Conservation (phyloP, 495 filamentous ascomycete genomes). For the Xylaria scruposa region DNA sequence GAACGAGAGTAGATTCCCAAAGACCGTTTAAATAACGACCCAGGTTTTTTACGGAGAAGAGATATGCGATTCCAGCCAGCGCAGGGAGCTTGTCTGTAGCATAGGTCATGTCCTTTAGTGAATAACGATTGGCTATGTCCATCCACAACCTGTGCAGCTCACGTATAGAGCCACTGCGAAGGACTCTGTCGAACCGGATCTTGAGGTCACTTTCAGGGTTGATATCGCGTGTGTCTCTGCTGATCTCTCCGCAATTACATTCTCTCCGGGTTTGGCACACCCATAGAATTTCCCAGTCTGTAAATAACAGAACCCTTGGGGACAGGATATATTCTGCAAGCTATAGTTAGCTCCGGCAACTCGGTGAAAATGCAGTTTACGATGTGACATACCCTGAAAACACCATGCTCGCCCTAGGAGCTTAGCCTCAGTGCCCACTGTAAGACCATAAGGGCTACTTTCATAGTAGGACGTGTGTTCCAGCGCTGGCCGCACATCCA, state of each 20-base stretch:
- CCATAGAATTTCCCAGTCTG: neutral
- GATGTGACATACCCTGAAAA: neutral
- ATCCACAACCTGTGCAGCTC: neutral
- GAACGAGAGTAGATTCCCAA: neutral
- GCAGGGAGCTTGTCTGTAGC: neutral
- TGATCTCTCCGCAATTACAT: neutral
- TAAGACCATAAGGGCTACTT: neutral
- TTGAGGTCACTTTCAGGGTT: neutral
- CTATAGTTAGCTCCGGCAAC: neutral
- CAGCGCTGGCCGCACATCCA: neutral
- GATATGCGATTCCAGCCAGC: neutral
- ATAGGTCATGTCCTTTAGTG: neutral
- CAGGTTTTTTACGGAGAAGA: neutral
- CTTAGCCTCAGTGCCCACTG: neutral
- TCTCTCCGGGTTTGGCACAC: neutral
- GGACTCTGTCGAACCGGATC: neutral
- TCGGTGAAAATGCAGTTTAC: neutral
- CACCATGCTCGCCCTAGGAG: neutral
- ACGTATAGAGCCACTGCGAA: neutral
- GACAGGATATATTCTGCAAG: neutral
- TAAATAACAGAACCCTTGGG: neutral
- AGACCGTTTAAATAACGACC: neutral
- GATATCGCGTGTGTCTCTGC: neutral
- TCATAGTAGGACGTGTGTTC: neutral
- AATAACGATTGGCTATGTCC: neutral